Conservation (phyloP, 371 early-diverging fungal genomes). For the Actinomortierella wolfii region DNA sequence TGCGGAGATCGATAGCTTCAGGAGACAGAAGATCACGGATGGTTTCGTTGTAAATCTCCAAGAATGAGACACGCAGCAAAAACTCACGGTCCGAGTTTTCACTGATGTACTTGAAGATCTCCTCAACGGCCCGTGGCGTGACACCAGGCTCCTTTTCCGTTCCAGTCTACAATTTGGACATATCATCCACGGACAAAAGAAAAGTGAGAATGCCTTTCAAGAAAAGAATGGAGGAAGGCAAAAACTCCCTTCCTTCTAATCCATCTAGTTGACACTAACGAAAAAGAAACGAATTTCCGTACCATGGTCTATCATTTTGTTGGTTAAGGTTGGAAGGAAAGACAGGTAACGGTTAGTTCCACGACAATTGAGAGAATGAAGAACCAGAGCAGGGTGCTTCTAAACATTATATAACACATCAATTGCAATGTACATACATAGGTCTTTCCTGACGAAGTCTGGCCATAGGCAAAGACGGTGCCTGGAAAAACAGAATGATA, state of each 20-base stretch:
- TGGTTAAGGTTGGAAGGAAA: no score
- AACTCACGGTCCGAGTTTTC: constrained; percentile 71
- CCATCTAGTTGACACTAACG: no score
- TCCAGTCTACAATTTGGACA: constrained; percentile 65
- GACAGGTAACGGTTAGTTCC: not conserved
- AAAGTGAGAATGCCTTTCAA: no score
- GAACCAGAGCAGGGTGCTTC: not conserved
- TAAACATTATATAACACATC: no score
- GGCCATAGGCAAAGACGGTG: constrained; percentile 95
- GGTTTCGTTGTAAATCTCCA: constrained; percentile 97
- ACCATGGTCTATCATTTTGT: constrained; percentile 40
- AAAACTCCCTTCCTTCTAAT: no score
- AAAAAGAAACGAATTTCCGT: not conserved
- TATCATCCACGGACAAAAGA: not conserved
- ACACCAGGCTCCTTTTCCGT: constrained; percentile 75
- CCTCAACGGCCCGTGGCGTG: constrained; percentile 83
- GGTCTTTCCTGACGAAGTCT: constrained; percentile 97
- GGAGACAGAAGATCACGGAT: constrained; percentile 84
- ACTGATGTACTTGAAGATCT: constrained; percentile 77
- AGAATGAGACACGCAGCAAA: constrained; percentile 88
- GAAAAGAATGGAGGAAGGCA: no score
- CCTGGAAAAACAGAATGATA: constrained; percentile 43
- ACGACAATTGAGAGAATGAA: no score
- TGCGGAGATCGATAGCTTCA: constrained; percentile 74
- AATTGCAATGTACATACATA: no score